Evolutionary conservation across 306 rosid species (phyloP).

Genomic region (Cucumis sativus): Cucumber_9930_V3 NC_026657.2:34431501-34432000

Average conservation of each 20-base stretch:
- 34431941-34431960: conserved; percentile 94
- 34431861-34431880: conserved; percentile 94
- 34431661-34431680: conserved; percentile 99
- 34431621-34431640: conserved; percentile 99
- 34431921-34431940: conserved; percentile 96
- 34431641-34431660: conserved; percentile 88
- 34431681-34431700: conserved; percentile 85
- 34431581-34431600: conserved; percentile 84
- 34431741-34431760: conserved; percentile 6
- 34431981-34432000: conserved; percentile 64
- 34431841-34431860: conserved; percentile 54
- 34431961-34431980: conserved; percentile 88
- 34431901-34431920: conserved; percentile 97
- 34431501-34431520: conserved; percentile 80
- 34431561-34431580: conserved; percentile 93
- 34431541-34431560: conserved; percentile 98
- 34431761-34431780: background rate
- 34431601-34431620: conserved; percentile 92
- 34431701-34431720: conserved; percentile 6
- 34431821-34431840: background rate
- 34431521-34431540: conserved; percentile 73
- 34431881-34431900: conserved; percentile 96
- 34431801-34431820: background rate
- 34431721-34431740: background rate
- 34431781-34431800: background rate